phyloP scores from a whole-genome alignment of 192 early-diverging fungal species.

The Coemansia sp. region DNA sequence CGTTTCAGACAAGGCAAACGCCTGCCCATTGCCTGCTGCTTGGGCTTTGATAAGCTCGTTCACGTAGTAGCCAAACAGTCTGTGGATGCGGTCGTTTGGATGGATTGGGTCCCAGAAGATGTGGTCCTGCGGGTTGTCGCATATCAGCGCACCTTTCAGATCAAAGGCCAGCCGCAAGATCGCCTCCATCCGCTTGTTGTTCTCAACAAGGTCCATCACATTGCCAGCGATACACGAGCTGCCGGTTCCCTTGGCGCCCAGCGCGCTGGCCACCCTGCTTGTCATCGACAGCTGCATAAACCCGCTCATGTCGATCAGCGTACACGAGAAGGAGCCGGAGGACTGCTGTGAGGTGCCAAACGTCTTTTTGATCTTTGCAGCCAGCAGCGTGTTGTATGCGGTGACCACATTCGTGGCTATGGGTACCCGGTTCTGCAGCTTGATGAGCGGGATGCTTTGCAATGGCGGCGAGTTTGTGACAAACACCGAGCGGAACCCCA shows the following conservation, averaged over 20 bases:
- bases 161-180: background rate
- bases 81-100: slow-evolving; percentile 22
- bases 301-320: slow-evolving; percentile 12
- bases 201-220: slow-evolving; percentile 2
- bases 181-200: background rate
- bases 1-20: background rate
- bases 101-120: slow-evolving; percentile 41
- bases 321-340: background rate
- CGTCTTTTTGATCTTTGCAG: background rate
- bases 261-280: background rate
- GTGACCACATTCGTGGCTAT: slow-evolving; percentile 1
- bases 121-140: slow-evolving; percentile 3
- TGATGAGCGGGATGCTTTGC: slow-evolving; percentile 16
- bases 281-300: slow-evolving; percentile 14
- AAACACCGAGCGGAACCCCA: slow-evolving; percentile 17
- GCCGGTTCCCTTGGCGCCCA: slow-evolving; percentile 12
- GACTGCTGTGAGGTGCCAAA: background rate
- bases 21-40: background rate
- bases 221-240: slow-evolving; percentile 24
- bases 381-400: slow-evolving; percentile 18
- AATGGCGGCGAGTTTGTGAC: slow-evolving; percentile 17
- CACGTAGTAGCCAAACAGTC: slow-evolving; percentile 35
- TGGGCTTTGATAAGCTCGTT: slow-evolving; percentile 2
- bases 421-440: background rate
- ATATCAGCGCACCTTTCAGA: background rate